Evolutionary conservation across 2,329 filamentous ascomycete species (phyloP).

Genomic region (Colletotrichum sp.): DNA sequence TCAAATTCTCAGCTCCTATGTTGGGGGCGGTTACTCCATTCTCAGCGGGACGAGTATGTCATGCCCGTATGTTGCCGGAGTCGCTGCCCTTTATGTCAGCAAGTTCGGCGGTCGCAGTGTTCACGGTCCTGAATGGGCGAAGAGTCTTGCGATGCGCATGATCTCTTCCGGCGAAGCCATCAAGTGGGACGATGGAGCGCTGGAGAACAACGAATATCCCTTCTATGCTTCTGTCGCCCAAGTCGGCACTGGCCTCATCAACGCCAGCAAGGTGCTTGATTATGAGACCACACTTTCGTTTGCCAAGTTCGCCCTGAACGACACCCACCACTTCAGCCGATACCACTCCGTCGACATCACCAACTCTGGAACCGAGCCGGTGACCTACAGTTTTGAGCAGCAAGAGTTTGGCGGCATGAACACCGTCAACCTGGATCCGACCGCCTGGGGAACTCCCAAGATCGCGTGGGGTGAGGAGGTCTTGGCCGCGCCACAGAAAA

Average conservation of each 20-base stretch:
- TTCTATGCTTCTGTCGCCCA: conserved; percentile 37
- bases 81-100: conserved; percentile 35
- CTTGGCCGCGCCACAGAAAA: background rate
- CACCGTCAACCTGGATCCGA: background rate
- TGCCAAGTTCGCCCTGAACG: conserved; percentile 47
- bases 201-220: conserved; percentile 15
- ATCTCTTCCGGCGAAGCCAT: conserved; percentile 32
- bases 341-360: conserved; percentile 31
- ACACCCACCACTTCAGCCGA: conserved; percentile 42
- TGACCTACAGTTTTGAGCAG: conserved; percentile 34
- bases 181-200: conserved; percentile 26
- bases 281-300: conserved; percentile 40
- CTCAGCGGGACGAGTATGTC: conserved; percentile 54
- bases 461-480: conserved; percentile 12
- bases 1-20: conserved; percentile 46
- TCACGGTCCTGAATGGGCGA: conserved; percentile 30
- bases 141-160: conserved; percentile 36
- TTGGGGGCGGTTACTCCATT: conserved; percentile 37
- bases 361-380: conserved; percentile 37
- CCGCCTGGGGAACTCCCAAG: conserved; percentile 13
- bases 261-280: conserved; percentile 44
- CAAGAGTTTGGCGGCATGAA: conserved; percentile 30
- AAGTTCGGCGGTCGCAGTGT: conserved; percentile 43
- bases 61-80: conserved; percentile 46
- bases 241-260: conserved; percentile 45